Conservation (phyloP, 805 yeast species). For the Metschnikowia bowlesiae region DNA sequence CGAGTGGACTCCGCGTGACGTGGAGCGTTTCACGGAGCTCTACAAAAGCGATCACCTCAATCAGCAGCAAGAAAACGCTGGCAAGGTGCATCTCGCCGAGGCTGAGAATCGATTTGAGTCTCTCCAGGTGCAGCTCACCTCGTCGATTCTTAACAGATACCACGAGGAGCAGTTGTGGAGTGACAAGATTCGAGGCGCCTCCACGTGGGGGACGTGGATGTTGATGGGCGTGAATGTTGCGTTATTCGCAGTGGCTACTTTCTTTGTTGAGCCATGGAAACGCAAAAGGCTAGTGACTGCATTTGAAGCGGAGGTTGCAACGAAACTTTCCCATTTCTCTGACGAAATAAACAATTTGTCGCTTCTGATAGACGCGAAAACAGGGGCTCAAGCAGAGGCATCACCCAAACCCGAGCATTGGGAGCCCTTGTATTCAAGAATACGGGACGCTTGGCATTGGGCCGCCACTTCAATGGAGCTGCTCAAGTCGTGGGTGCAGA, state of each 20-base stretch:
- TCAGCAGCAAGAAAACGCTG: slow-evolving; percentile 52
- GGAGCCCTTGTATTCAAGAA: not conserved
- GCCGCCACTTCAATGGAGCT: not conserved
- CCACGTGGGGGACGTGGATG: slow-evolving; percentile 94
- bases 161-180: slow-evolving; percentile 99
- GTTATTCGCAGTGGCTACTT: slow-evolving; percentile 74
- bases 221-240: slow-evolving; percentile 83
- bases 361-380: not conserved
- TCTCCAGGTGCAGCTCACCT: slow-evolving; percentile 61
- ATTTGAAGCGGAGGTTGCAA: slow-evolving; percentile 75
- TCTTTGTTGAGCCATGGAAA: slow-evolving; percentile 93
- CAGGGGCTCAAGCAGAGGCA: not conserved
- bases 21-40: slow-evolving; percentile 77
- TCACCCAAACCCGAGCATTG: not conserved
- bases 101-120: slow-evolving; percentile 66
- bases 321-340: slow-evolving; percentile 11
- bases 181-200: slow-evolving; percentile 87
- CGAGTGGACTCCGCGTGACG: slow-evolving; percentile 72
- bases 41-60: slow-evolving; percentile 78
- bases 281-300: slow-evolving; percentile 72
- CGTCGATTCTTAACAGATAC: slow-evolving; percentile 78
- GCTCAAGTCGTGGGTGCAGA: not conserved
- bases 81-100: slow-evolving; percentile 45
- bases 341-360: slow-evolving; percentile 9
- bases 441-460: not conserved